phyloP scores from a whole-genome alignment of 768 basidiomycete species.

The Grammothele lineata region DNA sequence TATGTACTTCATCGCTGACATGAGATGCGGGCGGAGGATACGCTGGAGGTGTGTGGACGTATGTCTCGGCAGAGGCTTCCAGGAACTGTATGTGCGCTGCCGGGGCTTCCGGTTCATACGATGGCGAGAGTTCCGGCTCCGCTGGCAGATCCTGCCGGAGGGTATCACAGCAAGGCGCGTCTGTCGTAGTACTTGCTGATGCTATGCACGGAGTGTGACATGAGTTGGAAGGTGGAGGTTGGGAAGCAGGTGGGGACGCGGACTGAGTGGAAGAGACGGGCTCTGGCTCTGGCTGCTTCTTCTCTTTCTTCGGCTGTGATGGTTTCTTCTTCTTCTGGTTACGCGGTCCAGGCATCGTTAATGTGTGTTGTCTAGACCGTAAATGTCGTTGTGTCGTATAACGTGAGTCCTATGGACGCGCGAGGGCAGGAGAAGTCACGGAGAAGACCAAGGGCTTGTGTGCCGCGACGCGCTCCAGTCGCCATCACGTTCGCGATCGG shows the following conservation, averaged over 20 bases:
- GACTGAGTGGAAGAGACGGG: no score
- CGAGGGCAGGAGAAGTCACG: no score
- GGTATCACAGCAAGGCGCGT: neutral
- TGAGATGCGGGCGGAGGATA: neutral
- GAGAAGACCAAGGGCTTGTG: no score
- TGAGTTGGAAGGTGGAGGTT: conserved; percentile 2
- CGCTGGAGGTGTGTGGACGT: no score
- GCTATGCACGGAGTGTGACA: neutral
- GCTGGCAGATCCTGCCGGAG: neutral
- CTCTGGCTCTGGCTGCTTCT: no score
- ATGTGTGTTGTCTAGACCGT: neutral
- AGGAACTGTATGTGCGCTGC: neutral
- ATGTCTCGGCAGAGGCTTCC: no score
- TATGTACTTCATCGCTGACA: conserved; percentile 1
- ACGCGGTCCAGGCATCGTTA: conserved; percentile 69
- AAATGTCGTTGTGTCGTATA: neutral
- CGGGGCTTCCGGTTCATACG: neutral
- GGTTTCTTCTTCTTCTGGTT: conserved; percentile 47
- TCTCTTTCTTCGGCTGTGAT: conserved; percentile 32
- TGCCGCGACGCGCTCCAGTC: neutral
- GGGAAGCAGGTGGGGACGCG: conserved; percentile 12
- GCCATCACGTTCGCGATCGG: conserved; percentile 3
- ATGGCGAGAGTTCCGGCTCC: neutral
- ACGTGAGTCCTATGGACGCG: neutral
- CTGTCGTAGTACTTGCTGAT: neutral